phyloP scores from a whole-genome alignment of 768 basidiomycete species.

The Suillus tomentosus region DNA sequence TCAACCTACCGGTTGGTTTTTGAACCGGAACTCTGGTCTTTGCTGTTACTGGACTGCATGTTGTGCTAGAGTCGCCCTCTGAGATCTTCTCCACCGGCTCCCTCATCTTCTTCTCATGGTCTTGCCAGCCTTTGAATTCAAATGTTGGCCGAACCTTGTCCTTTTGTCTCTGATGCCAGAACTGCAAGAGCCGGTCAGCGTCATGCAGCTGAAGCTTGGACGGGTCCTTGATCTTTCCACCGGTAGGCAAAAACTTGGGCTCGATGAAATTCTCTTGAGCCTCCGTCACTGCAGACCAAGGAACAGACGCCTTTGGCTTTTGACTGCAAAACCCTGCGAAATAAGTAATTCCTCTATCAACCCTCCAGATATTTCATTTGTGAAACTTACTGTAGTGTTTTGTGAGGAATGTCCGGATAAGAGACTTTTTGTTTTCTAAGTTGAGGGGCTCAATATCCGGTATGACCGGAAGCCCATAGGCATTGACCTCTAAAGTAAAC shows the following conservation, averaged over 20 bases:
- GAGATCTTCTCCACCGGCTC: too few relatives aligned
- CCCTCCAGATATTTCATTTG: background rate
- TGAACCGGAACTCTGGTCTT: background rate
- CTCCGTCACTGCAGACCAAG: background rate
- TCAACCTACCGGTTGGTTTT: background rate
- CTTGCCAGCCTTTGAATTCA: too few relatives aligned
- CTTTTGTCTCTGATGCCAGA: too few relatives aligned
- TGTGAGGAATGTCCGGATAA: background rate
- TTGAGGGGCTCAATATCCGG: too few relatives aligned
- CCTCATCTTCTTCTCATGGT: too few relatives aligned
- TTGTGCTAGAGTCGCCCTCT: too few relatives aligned
- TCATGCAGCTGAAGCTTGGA: background rate
- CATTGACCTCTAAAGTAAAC: background rate
- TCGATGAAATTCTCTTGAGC: background rate
- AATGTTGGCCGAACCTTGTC: too few relatives aligned
- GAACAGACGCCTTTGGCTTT: background rate
- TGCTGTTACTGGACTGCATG: background rate
- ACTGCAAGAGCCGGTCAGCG: background rate
- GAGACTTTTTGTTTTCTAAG: too few relatives aligned
- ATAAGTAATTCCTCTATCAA: background rate
- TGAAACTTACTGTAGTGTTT: constrained; percentile 2
- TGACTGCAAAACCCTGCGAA: background rate
- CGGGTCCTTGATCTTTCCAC: background rate
- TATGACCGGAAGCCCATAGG: background rate
- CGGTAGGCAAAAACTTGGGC: background rate